Evolutionary conservation across 2,329 filamentous ascomycete species (phyloP).

Genomic region (Colletotrichum incanum): DNA sequence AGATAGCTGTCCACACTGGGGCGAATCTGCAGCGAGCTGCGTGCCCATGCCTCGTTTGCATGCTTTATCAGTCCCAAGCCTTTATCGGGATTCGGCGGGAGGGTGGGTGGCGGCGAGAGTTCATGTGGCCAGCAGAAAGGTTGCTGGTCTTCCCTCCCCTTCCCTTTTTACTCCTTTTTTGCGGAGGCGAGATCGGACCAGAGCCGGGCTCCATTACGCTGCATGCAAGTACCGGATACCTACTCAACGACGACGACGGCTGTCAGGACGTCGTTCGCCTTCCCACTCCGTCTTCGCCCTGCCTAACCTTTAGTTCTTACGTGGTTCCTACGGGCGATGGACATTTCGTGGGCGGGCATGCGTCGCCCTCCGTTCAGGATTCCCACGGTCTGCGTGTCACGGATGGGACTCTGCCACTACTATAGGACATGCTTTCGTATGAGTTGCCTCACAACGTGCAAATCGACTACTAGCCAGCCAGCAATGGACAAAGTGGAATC

Average conservation of each 20-base stretch:
- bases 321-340: background rate
- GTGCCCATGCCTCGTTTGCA: background rate
- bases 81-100: background rate
- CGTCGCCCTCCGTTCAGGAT: constrained; percentile 5
- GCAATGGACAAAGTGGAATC: background rate
- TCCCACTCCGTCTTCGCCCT: background rate
- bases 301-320: background rate
- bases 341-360: background rate
- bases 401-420: background rate
- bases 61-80: background rate
- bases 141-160: background rate
- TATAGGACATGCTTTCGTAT: background rate
- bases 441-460: background rate
- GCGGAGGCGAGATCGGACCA: constrained; percentile 14
- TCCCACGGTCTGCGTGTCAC: background rate
- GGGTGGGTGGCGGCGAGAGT: background rate
- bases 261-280: background rate
- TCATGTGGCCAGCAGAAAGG: background rate
- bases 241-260: background rate
- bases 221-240: background rate
- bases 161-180: background rate
- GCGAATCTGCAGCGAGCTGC: background rate
- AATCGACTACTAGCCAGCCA: background rate
- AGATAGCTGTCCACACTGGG: background rate
- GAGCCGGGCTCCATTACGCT: constrained; percentile 1